Evolutionary conservation across 139 green algal genomes (phyloP).

Genomic region (Chlamydomonas sp.): DNA sequence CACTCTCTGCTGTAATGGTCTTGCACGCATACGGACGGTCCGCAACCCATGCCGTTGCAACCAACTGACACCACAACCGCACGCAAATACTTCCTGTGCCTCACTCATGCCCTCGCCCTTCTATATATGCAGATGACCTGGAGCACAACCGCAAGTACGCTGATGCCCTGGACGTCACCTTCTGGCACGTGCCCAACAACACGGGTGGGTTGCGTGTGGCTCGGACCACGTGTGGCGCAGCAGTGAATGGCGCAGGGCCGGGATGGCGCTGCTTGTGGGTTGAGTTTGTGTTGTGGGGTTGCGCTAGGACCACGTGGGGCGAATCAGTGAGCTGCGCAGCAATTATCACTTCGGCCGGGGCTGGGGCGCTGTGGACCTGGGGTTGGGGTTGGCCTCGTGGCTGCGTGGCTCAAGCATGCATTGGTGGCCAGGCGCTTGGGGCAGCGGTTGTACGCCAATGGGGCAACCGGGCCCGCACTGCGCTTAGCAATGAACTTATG

Average conservation of each 20-base stretch:
- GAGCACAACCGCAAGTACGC: conserved; percentile 43
- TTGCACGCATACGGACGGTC: not conserved
- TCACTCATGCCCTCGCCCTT: no score
- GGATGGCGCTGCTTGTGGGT: not conserved
- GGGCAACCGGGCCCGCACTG: no score
- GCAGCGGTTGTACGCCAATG: no score
- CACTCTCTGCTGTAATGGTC: not conserved
- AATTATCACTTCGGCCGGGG: no score
- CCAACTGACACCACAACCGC: not conserved
- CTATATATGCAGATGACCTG: not conserved
- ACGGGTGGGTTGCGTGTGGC: not conserved
- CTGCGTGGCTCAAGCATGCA: no score
- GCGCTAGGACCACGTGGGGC: no score
- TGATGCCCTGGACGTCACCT: not conserved
- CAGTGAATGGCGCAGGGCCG: not conserved
- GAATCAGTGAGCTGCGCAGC: no score
- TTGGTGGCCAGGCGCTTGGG: no score
- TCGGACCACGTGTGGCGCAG: not conserved
- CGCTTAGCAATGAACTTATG: no score
- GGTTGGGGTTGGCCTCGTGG: no score
- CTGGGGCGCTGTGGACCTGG: no score
- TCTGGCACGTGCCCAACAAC: conserved; percentile 4
- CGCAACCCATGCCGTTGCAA: not conserved
- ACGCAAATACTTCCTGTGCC: no score
- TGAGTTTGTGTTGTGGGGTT: not conserved